Conservation (phyloP, 2,329 filamentous ascomycete genomes). For the Monilinia vaccinii-corymbosi region DNA sequence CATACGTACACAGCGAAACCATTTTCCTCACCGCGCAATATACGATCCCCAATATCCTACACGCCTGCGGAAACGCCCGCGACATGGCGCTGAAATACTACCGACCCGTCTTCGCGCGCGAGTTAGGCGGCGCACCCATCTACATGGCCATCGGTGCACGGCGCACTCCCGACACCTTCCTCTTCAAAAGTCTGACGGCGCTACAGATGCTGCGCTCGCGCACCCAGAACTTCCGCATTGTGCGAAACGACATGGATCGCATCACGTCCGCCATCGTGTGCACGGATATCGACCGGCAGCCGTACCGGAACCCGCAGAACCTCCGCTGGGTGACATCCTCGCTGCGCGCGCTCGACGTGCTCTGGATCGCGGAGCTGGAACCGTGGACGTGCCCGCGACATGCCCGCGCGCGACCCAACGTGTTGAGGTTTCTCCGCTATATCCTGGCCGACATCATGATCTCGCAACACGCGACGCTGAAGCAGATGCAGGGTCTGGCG, state of each 20-base stretch:
- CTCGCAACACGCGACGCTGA: neutral
- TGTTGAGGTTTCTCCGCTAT: neutral
- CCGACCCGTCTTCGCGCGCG: neutral
- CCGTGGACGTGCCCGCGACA: too few species aligned
- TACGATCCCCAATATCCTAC: neutral
- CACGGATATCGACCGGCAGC: neutral
- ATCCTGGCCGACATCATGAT: neutral
- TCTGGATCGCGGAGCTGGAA: neutral
- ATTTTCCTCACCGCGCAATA: neutral
- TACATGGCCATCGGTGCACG: neutral
- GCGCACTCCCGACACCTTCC: neutral
- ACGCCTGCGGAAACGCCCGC: neutral
- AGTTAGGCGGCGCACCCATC: neutral
- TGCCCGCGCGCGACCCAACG: neutral
- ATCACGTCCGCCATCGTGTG: neutral
- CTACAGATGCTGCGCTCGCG: neutral
- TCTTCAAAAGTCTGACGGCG: neutral
- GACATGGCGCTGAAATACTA: neutral
- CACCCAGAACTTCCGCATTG: neutral
- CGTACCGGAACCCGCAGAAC: neutral
- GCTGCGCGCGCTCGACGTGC: neutral
- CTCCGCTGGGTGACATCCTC: neutral
- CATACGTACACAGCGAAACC: neutral
- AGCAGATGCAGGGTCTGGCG: neutral
- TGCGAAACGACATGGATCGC: neutral